Evolutionary conservation across 768 basidiomycete species (phyloP).

Genomic region (Mycena vitilis): DNA sequence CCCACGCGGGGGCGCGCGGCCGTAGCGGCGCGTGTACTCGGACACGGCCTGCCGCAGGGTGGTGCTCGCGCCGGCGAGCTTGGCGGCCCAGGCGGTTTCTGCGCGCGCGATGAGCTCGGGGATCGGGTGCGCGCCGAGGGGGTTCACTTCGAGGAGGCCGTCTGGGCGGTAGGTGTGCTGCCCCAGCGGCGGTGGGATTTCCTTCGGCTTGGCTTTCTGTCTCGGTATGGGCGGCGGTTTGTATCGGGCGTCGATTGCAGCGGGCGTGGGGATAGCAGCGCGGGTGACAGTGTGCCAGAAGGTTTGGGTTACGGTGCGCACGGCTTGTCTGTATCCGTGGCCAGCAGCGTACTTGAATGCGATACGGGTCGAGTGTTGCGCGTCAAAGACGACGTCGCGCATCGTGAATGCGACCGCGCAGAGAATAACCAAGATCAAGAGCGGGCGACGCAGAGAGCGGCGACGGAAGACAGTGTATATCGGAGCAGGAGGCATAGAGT

Average conservation of each 20-base stretch:
- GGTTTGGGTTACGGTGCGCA: constrained; percentile 4
- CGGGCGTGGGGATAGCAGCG: background rate
- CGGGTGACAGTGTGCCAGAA: constrained; percentile 24
- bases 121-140: constrained; percentile 75
- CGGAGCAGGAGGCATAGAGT: constrained; percentile 2
- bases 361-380: constrained; percentile 32
- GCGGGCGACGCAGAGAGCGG: constrained; percentile 36
- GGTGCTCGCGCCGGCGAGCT: constrained; percentile 75
- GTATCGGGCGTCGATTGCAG: background rate
- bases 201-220: background rate
- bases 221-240: background rate
- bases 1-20: constrained; percentile 80
- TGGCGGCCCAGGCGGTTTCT: constrained; percentile 69
- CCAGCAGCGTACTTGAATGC: constrained; percentile 31
- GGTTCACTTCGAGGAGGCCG: constrained; percentile 56
- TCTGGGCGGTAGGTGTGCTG: constrained; percentile 50
- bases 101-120: constrained; percentile 79
- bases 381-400: constrained; percentile 32
- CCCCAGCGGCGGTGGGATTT: constrained; percentile 26
- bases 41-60: constrained; percentile 79
- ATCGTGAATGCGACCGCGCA: constrained; percentile 25
- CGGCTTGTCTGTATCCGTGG: background rate
- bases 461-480: constrained; percentile 30
- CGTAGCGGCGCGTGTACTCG: constrained; percentile 84
- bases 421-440: constrained; percentile 16